phyloP scores from a whole-genome alignment of 2,329 filamentous ascomycete species.

The Pyrenochaeta sp. region DNA sequence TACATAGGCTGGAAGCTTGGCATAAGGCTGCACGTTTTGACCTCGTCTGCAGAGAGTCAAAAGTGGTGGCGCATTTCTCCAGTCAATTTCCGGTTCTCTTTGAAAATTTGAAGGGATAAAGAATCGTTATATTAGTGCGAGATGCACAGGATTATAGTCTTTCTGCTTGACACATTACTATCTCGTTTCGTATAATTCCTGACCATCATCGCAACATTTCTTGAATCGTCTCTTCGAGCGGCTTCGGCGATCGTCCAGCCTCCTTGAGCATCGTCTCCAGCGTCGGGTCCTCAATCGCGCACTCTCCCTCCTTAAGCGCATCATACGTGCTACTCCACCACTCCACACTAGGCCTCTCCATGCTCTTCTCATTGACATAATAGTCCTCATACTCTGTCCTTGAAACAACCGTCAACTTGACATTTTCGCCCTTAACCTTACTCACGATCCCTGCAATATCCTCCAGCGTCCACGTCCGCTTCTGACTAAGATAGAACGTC shows the following conservation, averaged over 20 bases:
- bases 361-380: constrained; percentile 49
- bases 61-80: too few species aligned
- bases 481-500: constrained; percentile 52
- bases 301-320: constrained; percentile 54
- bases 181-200: background rate
- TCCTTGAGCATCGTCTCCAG: constrained; percentile 50
- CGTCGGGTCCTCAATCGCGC: constrained; percentile 52
- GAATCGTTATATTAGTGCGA: background rate
- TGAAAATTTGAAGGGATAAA: too few species aligned
- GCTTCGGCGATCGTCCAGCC: constrained; percentile 46
- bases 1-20: too few species aligned
- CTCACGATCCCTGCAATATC: constrained; percentile 45
- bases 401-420: constrained; percentile 48
- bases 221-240: constrained; percentile 51
- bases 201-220: constrained; percentile 48
- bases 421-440: constrained; percentile 33
- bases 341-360: constrained; percentile 50
- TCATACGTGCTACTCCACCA: constrained; percentile 60
- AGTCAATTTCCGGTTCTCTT: too few species aligned
- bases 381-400: constrained; percentile 53
- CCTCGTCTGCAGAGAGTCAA: too few species aligned
- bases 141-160: background rate
- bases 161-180: background rate
- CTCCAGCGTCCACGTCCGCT: constrained; percentile 31
- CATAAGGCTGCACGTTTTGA: too few species aligned